Base-by-base conservation (phyloP, 345 rosid species). In the Capsella bursapastoris region DNA sequence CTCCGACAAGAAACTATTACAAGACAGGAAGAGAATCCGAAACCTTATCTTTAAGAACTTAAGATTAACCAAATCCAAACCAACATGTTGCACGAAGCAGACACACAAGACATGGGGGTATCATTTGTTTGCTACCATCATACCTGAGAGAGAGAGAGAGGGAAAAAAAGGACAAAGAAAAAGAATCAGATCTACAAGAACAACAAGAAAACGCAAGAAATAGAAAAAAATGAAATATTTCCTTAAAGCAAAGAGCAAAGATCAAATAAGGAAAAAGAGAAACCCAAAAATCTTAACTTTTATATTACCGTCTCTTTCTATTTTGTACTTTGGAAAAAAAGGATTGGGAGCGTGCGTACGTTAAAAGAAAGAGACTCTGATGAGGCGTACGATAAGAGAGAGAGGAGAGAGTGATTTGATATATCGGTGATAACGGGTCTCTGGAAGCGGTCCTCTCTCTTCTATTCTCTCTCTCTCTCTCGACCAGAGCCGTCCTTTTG, bases 51-150 rank as follows among this genome's bases (percentile, higher is more conserved):
- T 71, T 35, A 1, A 38, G 34, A 66, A 66, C 56, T 57, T 53
- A 15, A 77, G 58, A 65, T 34, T 72, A 64, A 49, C 78, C 78
- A 78, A 78, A 78, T 55, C 74, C 27, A 68, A 68, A 67, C 75
- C 70, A 62, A 73, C 82, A 79, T 67, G 82, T 67, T 73, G 78
- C 82, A 73, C 68, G 82, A 73, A 73, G 18, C 61, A 68, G 75
- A 78, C 82, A 78, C 56, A 73, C 22, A 62, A 68, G 78, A 73
- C 61, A 79, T 73, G 82, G 78, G 78, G 70, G 32, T 68, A 70
- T 73, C 64, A 49, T 56, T 68, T 63, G 71, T 79, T 73, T 73
- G 40, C 10, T 68, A 28, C 41, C 44, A 67, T 73, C 51, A 67
- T 73, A 73, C 78, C 78, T 79, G 78, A 58, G 27, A 45, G 1